These are phyloP conservation scores for Stephania yunnanensis DNA, from an alignment of 164 flowering plant genomes.

Conservation along the genomic window DNA sequence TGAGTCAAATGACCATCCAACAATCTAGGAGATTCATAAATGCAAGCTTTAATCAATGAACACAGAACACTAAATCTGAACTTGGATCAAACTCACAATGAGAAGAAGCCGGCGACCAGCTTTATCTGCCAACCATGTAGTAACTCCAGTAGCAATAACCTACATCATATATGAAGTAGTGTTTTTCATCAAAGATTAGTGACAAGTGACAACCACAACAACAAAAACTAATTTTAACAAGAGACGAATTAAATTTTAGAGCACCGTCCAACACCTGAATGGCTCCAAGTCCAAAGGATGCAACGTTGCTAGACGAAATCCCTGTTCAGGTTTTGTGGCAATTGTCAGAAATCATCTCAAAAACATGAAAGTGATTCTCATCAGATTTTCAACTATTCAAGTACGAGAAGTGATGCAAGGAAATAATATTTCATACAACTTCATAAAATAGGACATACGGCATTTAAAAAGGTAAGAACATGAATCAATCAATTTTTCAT, in stretches of 20 bases:
- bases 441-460: neutral
- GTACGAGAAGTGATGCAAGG: neutral
- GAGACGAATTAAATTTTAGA: neutral
- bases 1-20: neutral
- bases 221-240: neutral
- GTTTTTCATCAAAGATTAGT: conserved; percentile 3
- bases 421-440: neutral
- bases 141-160: conserved; percentile 80
- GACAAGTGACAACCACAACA: neutral
- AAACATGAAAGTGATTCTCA: neutral
- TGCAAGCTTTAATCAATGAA: neutral
- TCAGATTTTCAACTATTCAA: neutral
- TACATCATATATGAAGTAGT: conserved; percentile 19
- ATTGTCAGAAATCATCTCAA: neutral
- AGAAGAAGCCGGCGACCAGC: conserved; percentile 91
- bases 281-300: conserved; percentile 72
- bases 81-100: conserved; percentile 47
- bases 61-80: neutral
- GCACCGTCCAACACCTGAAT: conserved; percentile 51
- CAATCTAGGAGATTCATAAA: neutral
- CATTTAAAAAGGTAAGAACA: neutral
- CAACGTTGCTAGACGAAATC: conserved; percentile 57
- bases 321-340: conserved; percentile 39
- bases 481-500: neutral
- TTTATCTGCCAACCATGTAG: conserved; percentile 83